These are phyloP conservation scores for Aspergillus quadricinctus DNA, from an alignment of 2,329 filamentous ascomycete genomes.

Conservation along the genomic window DNA sequence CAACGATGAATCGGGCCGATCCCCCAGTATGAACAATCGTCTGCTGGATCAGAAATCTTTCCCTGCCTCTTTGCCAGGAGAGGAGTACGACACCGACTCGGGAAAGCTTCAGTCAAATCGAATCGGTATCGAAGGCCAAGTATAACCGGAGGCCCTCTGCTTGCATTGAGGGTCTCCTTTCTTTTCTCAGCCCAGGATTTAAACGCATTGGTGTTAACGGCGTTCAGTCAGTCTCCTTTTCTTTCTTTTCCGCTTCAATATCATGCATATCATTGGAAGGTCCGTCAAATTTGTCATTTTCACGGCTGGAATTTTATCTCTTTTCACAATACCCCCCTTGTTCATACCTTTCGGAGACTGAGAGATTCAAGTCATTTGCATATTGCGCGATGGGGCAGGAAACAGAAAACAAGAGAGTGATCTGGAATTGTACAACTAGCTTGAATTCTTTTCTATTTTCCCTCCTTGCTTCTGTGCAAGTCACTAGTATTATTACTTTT, in stretches of 20 bases:
- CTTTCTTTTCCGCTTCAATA: not conserved
- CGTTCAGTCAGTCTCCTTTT: not conserved
- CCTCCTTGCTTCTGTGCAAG: not conserved
- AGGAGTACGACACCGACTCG: conserved; percentile 2
- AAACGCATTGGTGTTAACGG: not conserved
- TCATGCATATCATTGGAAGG: not conserved
- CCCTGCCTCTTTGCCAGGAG: not conserved
- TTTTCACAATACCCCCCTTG: not conserved
- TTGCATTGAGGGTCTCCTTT: not conserved
- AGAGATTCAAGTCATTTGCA: not conserved
- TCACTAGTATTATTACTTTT: not conserved
- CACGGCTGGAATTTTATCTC: not conserved
- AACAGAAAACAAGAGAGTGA: not conserved
- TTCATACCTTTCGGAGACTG: not conserved
- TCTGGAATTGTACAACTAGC: not conserved
- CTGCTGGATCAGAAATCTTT: not conserved
- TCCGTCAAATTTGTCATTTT: not conserved
- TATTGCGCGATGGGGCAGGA: not conserved
- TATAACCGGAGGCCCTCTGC: conserved; percentile 7
- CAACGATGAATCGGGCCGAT: conserved; percentile 2
- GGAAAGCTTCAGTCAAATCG: conserved; percentile 13
- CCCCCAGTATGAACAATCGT: conserved; percentile 11
- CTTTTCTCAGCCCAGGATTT: conserved; percentile 4
- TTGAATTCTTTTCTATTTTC: not conserved
- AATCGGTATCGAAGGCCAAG: conserved; percentile 23